Percentiles rank a stretch among this genome's conserved stretches.
These are phyloP conservation scores for Populus simonii DNA, from an alignment of 345 rosid genomes.

Conservation along the genomic window DNA sequence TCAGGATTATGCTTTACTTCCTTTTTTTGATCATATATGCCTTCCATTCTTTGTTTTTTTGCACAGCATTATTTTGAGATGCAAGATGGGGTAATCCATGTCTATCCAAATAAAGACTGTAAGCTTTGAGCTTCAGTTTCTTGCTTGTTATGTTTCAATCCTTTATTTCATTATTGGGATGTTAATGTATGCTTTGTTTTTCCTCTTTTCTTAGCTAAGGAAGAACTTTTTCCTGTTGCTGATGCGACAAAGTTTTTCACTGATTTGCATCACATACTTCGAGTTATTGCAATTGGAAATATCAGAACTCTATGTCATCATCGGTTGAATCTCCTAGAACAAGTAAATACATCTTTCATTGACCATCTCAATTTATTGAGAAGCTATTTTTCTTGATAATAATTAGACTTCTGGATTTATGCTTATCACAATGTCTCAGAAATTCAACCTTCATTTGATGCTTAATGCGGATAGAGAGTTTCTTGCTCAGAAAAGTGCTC, in stretches of 20 bases:
- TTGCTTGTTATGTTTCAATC: conserved; percentile 5
- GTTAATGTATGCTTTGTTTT: neutral
- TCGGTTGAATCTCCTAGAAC: conserved; percentile 92
- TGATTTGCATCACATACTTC: conserved; percentile 72
- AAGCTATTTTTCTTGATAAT: conserved; percentile 7
- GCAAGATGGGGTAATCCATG: conserved; percentile 96
- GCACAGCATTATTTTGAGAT: conserved; percentile 87
- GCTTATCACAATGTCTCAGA: conserved; percentile 43
- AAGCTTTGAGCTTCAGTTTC: conserved; percentile 26
- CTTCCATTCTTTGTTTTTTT: conserved; percentile 18
- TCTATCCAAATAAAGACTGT: conserved; percentile 77
- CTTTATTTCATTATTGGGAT: neutral
- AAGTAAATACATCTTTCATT: conserved; percentile 38
- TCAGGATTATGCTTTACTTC: neutral
- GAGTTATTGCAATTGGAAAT: conserved; percentile 81
- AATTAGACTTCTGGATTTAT: conserved; percentile 15
- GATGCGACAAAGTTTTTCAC: conserved; percentile 86
- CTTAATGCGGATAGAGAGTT: conserved; percentile 96
- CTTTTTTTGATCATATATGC: conserved; percentile 10
- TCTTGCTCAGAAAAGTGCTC: conserved; percentile 98
- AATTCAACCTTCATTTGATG: conserved; percentile 98
- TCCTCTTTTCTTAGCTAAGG: conserved; percentile 45
- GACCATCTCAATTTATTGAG: neutral
- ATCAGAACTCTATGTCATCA: conserved; percentile 91
- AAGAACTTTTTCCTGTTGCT: conserved; percentile 84